These are phyloP conservation scores for Physaria fendleri DNA, from an alignment of 345 rosid species.

Conservation along the genomic window DNA sequence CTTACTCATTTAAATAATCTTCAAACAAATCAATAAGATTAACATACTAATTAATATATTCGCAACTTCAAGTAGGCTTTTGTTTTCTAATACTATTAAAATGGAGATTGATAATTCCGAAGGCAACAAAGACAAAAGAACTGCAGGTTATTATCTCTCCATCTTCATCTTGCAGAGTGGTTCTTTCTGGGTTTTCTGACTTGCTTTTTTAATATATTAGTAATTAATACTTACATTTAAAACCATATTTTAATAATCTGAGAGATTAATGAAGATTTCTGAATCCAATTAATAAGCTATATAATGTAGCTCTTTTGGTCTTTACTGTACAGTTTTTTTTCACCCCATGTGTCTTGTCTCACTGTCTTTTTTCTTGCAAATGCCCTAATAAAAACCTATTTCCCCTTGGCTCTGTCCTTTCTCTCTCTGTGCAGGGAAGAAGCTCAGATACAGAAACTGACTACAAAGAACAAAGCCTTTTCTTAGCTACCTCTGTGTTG, in stretches of 20 bases:
- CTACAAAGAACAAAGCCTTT: conserved; percentile 29
- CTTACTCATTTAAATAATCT: background rate
- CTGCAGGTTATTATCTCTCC: conserved; percentile 41
- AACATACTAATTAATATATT: background rate
- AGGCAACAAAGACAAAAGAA: conserved; percentile 34
- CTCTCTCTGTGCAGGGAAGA: conserved; percentile 43
- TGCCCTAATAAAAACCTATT: conserved; percentile 35
- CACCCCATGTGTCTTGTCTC: conserved; percentile 57
- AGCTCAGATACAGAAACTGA: conserved; percentile 29
- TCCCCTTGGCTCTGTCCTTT: conserved; percentile 37
- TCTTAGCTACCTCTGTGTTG: conserved; percentile 12
- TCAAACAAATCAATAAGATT: background rate
- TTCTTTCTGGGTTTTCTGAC: conserved; percentile 33
- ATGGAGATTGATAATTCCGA: conserved; percentile 30
- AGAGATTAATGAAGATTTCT: conserved; percentile 22
- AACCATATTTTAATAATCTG: background rate
- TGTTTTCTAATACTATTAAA: background rate
- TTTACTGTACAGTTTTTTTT: conserved; percentile 14
- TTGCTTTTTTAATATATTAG: background rate
- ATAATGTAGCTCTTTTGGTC: background rate
- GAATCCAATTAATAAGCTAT: conserved; percentile 10
- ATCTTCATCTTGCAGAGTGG: conserved; percentile 24
- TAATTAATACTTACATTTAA: background rate
- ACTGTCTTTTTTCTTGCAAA: conserved; percentile 51
- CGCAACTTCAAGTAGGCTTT: background rate